A percentile compares a stretch with the other conserved stretches of the same genome.
These are phyloP conservation scores for Backusella parvicylindrica DNA, from an alignment of 192 early-diverging fungal genomes.

Conservation along the genomic window DNA sequence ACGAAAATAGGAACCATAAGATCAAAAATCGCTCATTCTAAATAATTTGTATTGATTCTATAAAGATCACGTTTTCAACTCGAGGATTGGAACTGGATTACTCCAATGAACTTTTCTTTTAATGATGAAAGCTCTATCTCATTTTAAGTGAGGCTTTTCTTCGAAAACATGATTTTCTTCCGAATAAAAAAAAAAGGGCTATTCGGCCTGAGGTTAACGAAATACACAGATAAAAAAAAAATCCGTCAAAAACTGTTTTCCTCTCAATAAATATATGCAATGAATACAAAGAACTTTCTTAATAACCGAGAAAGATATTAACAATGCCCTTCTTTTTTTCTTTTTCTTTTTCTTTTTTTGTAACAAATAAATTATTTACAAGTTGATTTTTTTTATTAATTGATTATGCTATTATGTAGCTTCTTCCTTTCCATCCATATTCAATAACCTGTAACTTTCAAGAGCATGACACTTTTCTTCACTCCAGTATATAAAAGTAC, in stretches of 20 bases:
- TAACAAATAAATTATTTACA: background rate
- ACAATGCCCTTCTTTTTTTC: background rate
- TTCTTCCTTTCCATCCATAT: conserved; percentile 5
- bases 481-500: conserved; percentile 68
- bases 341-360: too few species aligned
- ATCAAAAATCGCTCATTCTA: too few species aligned
- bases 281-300: background rate
- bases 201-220: background rate
- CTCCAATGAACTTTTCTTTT: too few species aligned
- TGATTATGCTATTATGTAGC: background rate
- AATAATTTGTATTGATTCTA: too few species aligned
- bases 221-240: background rate
- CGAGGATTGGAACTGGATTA: too few species aligned
- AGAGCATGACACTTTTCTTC: conserved; percentile 50
- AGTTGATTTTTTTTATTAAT: background rate
- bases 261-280: background rate
- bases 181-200: background rate
- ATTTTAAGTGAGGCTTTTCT: too few species aligned
- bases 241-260: background rate
- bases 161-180: too few species aligned
- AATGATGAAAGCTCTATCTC: too few species aligned
- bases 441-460: conserved; percentile 23
- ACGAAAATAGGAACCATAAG: too few species aligned
- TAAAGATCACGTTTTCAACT: too few species aligned
- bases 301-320: background rate